Evolutionary conservation across 2,329 filamentous ascomycete species (phyloP), one percentile per base, ranked within the genome.

Genomic region (Fusarium sp.): DNA sequence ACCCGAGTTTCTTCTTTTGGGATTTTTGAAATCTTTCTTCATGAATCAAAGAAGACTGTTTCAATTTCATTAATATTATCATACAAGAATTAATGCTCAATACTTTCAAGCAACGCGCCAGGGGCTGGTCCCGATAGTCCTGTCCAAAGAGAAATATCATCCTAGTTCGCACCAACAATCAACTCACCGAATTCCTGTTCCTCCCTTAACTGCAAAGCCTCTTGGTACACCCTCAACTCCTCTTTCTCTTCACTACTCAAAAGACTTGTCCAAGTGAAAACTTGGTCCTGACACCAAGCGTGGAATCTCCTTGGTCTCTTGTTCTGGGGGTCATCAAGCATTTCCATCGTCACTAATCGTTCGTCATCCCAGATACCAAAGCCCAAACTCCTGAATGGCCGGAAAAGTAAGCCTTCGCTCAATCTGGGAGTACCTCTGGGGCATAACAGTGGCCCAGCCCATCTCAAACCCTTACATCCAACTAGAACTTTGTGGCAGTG

Each of bases 261-360:
- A 16, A 73, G 47, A 40, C 71, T 73, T 15, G 40, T 73, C 71
- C 71, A 73, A 11, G 70, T 73, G n/a, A 73, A 73, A 6, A 61
- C 57, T 5, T 73, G 71, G n/a, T 73, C 44, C 42, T 73, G 58
- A 3, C 61, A 70, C 66, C 67, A 71, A 21, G 63, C 49, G 3
- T 62, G 44, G 15, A 71, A 67, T 6, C 60, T 59, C 18, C 46
- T 64, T 4, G 53, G 61, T 8, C 57, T 57, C 4, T 40, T 50
- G 19, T 60, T 28, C 25, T 57, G 47, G 2, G 70, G 60, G 9
- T 58, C 70, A 19, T 73, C 53, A 21, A 73, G 54, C 70, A 73
- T 73, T 52, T 73, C 54, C 66, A 73, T 73, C 6, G 33, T 28
- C 21, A 59, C 44, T 32, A 73, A 28, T 13, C 71, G 57, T 6